Percentiles rank a stretch among this genome's conserved stretches.
Evolutionary conservation across 768 basidiomycete species (phyloP).

Genomic region (Agaricus sinodeliciosus): DNA sequence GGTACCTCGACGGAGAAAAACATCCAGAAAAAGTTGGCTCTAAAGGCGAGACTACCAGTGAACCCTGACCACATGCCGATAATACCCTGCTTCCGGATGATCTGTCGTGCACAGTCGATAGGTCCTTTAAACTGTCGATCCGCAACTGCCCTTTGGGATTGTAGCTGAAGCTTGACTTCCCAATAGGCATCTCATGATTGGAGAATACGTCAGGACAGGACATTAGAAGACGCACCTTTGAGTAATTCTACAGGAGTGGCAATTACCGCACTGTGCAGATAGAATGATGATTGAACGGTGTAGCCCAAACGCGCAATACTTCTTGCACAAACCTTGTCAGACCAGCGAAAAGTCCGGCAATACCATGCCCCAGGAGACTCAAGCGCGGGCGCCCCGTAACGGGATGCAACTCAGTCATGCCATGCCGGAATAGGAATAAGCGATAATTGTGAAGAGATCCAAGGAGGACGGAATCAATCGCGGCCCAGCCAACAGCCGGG

Average conservation of each 20-base stretch:
- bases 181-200: slow-evolving; percentile 27
- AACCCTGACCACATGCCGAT: slow-evolving; percentile 72
- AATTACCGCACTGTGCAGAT: slow-evolving; percentile 44
- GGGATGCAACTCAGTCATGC: slow-evolving; percentile 46
- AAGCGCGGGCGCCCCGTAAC: slow-evolving; percentile 41
- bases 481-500: slow-evolving; percentile 67
- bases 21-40: slow-evolving; percentile 76
- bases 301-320: neutral
- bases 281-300: slow-evolving; percentile 6
- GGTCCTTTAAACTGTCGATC: slow-evolving; percentile 59
- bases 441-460: slow-evolving; percentile 73
- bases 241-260: slow-evolving; percentile 77
- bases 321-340: slow-evolving; percentile 49
- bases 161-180: slow-evolving; percentile 63
- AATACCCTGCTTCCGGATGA: slow-evolving; percentile 55
- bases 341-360: slow-evolving; percentile 64
- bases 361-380: slow-evolving; percentile 56
- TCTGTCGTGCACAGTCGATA: slow-evolving; percentile 59
- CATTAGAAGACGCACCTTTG: slow-evolving; percentile 40
- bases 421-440: slow-evolving; percentile 44
- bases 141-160: slow-evolving; percentile 41
- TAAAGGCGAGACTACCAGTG: slow-evolving; percentile 63
- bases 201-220: slow-evolving; percentile 34
- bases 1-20: slow-evolving; percentile 63
- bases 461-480: slow-evolving; percentile 63